Conservation (phyloP, 2,329 filamentous ascomycete species). For the Pestalotiopsis sp. region DNA sequence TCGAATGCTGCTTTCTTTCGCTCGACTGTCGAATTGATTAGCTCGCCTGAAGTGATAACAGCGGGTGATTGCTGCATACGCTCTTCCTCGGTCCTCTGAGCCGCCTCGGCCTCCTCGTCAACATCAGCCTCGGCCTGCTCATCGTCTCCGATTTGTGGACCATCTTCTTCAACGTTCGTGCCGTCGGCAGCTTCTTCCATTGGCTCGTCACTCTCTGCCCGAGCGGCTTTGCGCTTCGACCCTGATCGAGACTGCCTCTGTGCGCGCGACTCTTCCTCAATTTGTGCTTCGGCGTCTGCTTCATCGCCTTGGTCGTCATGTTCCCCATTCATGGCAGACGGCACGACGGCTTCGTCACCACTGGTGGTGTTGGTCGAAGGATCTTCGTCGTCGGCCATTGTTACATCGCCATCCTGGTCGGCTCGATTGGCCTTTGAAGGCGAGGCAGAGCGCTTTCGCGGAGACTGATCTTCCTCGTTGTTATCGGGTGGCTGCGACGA, state of each 20-base stretch:
- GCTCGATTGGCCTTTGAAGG: conserved; percentile 26
- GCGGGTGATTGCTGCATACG: conserved; percentile 43
- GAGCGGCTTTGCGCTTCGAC: conserved; percentile 32
- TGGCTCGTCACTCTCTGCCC: conserved; percentile 16
- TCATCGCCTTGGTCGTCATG: conserved; percentile 17
- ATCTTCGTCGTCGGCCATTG: conserved; percentile 36
- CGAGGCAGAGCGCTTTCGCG: conserved; percentile 28
- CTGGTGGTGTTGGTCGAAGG: conserved; percentile 30
- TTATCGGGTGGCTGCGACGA: conserved; percentile 28
- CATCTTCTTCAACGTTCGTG: conserved; percentile 40
- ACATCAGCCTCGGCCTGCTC: conserved; percentile 56
- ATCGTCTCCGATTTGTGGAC: conserved; percentile 54
- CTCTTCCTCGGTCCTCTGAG: conserved; percentile 66
- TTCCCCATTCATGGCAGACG: conserved; percentile 20
- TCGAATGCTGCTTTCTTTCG: conserved; percentile 81
- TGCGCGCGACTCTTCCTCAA: conserved; percentile 23
- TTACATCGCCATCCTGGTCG: conserved; percentile 33
- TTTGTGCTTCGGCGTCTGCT: conserved; percentile 24
- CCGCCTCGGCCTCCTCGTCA: conserved; percentile 62
- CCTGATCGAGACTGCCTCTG: conserved; percentile 36
- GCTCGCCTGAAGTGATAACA: conserved; percentile 18
- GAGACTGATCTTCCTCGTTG: conserved; percentile 22
- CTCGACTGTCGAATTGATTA: conserved; percentile 59
- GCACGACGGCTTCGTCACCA: conserved; percentile 30
- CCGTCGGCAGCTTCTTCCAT: conserved; percentile 31